Conservation (phyloP, 2,329 filamentous ascomycete species). For the Penicillium crustosum region DNA sequence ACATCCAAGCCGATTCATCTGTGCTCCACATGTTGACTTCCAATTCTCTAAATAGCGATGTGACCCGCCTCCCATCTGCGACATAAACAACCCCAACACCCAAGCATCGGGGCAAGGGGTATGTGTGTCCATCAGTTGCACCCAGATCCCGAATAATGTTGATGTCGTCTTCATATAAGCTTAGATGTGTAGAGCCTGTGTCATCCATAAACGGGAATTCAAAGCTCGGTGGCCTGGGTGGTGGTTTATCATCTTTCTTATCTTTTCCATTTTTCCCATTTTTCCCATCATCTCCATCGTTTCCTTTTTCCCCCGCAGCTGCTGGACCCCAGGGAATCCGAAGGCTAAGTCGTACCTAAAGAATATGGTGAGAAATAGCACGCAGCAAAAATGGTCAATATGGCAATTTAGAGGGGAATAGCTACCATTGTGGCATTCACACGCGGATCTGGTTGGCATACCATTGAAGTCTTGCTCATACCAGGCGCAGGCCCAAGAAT, state of each 20-base stretch:
- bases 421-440: background rate
- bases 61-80: background rate
- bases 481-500: background rate
- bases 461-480: background rate
- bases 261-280: background rate
- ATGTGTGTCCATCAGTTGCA: background rate
- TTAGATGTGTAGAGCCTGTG: background rate
- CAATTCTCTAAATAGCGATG: background rate
- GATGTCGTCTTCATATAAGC: background rate
- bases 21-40: slow-evolving; percentile 1
- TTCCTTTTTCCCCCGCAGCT: background rate
- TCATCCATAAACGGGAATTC: background rate
- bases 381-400: background rate
- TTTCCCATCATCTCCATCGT: background rate
- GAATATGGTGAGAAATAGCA: background rate
- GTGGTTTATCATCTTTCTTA: background rate
- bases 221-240: background rate
- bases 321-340: background rate
- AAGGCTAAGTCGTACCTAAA: background rate
- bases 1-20: background rate
- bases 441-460: background rate
- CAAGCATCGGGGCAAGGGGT: background rate
- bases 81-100: background rate
- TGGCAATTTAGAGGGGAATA: background rate
- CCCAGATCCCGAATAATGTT: background rate